Conservation (phyloP, 768 basidiomycete genomes). For the Lactifluus hygrophoroides region DNA sequence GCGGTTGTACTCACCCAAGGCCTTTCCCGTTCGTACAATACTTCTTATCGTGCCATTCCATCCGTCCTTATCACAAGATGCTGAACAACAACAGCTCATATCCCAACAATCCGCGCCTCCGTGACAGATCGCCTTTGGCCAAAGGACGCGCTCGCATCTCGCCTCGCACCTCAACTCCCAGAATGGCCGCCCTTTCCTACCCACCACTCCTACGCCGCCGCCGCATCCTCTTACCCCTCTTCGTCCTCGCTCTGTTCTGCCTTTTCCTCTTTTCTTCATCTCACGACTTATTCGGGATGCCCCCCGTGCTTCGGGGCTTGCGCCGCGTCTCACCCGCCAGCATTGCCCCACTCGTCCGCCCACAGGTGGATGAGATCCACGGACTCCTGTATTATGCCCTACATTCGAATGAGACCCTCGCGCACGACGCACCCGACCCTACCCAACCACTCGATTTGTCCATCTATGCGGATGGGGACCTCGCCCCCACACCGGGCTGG, state of each 20-base stretch:
- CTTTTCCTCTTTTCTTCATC: slow-evolving; percentile 17
- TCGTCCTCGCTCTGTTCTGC: not conserved
- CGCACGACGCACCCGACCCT: slow-evolving; percentile 29
- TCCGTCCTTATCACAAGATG: too few species aligned
- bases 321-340: slow-evolving; percentile 14
- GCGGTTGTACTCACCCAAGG: too few species aligned
- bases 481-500: slow-evolving; percentile 33
- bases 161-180: not conserved
- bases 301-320: slow-evolving; percentile 12
- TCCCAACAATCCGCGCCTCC: not conserved
- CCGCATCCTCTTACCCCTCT: not conserved
- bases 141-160: slow-evolving; percentile 11
- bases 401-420: slow-evolving; percentile 36
- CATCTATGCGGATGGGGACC: slow-evolving; percentile 45
- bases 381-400: slow-evolving; percentile 63
- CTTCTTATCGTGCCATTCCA: too few species aligned
- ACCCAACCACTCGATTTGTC: slow-evolving; percentile 40
- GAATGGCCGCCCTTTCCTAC: not conserved
- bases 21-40: too few species aligned
- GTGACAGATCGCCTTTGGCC: not conserved
- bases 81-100: not conserved
- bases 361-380: slow-evolving; percentile 42
- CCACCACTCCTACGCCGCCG: not conserved
- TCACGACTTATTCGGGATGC: slow-evolving; percentile 12
- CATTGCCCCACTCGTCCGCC: slow-evolving; percentile 13